Evolutionary conservation across 2,329 filamentous ascomycete species (phyloP).

Genomic region (Monosporascus sp.): DNA sequence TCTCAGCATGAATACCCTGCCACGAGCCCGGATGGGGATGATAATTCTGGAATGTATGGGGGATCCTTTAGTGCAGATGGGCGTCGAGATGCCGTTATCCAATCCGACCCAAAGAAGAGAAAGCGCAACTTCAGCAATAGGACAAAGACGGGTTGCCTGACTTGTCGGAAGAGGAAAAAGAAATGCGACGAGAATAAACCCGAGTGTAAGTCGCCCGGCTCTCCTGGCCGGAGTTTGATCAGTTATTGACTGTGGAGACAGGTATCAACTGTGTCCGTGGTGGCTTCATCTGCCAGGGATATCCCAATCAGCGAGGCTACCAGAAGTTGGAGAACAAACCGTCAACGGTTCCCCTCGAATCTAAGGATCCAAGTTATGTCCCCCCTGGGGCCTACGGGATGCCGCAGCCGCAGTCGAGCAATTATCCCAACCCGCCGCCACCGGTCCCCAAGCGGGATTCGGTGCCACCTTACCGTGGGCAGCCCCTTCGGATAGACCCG

Average conservation of each 20-base stretch:
- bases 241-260: constrained; percentile 31
- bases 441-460: constrained; percentile 47
- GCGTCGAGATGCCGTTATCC: constrained; percentile 41
- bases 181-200: constrained; percentile 96
- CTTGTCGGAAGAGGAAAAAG: constrained; percentile 89
- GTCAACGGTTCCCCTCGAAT: constrained; percentile 69
- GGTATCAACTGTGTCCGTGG: constrained; percentile 87
- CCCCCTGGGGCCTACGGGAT: constrained; percentile 58
- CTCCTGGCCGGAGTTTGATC: not conserved
- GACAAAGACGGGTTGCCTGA: constrained; percentile 93
- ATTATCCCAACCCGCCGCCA: constrained; percentile 24
- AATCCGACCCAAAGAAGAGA: constrained; percentile 61
- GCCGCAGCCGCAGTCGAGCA: constrained; percentile 39
- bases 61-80: constrained; percentile 42
- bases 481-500: constrained; percentile 57
- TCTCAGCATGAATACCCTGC: constrained; percentile 44
- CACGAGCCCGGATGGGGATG: constrained; percentile 51
- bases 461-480: constrained; percentile 55
- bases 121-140: constrained; percentile 88
- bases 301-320: constrained; percentile 77
- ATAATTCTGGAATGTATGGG: constrained; percentile 37
- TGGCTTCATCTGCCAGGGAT: constrained; percentile 86
- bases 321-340: constrained; percentile 70
- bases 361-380: constrained; percentile 67
- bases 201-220: constrained; percentile 62